These are phyloP conservation scores for Vitis hybrid DNA, from an alignment of 177 flowering plant genomes.

Conservation along the genomic window DNA sequence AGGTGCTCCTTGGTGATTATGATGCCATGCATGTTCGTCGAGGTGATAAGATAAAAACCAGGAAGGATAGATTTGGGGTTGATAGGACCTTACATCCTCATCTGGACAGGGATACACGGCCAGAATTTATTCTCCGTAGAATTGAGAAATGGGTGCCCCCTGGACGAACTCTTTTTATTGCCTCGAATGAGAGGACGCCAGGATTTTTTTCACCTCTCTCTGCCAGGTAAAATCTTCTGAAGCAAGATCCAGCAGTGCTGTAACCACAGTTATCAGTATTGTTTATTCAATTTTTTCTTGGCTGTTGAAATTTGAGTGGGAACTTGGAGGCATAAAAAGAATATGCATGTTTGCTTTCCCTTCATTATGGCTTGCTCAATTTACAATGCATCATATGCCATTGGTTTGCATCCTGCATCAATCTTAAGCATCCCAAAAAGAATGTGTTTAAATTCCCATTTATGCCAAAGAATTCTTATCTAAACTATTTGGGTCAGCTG, in stretches of 20 bases:
- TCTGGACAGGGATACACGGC: slow-evolving; percentile 90
- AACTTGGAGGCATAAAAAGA: background rate
- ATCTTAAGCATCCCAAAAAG: background rate
- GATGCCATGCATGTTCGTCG: slow-evolving; percentile 97
- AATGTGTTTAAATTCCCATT: no score
- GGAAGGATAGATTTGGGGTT: slow-evolving; percentile 87
- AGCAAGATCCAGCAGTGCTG: background rate
- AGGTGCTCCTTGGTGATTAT: slow-evolving; percentile 81
- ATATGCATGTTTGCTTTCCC: background rate
- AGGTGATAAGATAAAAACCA: slow-evolving; percentile 88
- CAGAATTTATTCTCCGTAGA: slow-evolving; percentile 76
- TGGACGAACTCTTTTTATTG: slow-evolving; percentile 88
- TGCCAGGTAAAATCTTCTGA: slow-evolving; percentile 47
- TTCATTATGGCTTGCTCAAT: background rate
- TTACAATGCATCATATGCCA: background rate
- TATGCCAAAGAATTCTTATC: no score
- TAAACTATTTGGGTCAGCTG: no score
- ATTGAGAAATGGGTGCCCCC: slow-evolving; percentile 80
- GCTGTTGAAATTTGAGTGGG: background rate
- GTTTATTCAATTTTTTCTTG: background rate
- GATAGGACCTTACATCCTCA: slow-evolving; percentile 79
- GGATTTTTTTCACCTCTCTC: slow-evolving; percentile 90
- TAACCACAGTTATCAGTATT: background rate
- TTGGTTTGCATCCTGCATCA: background rate
- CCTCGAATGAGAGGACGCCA: slow-evolving; percentile 90